Evolutionary conservation across 1,284 basidiomycete genomes (phyloP).

Genomic region (Ustilago vetiveriae): DNA sequence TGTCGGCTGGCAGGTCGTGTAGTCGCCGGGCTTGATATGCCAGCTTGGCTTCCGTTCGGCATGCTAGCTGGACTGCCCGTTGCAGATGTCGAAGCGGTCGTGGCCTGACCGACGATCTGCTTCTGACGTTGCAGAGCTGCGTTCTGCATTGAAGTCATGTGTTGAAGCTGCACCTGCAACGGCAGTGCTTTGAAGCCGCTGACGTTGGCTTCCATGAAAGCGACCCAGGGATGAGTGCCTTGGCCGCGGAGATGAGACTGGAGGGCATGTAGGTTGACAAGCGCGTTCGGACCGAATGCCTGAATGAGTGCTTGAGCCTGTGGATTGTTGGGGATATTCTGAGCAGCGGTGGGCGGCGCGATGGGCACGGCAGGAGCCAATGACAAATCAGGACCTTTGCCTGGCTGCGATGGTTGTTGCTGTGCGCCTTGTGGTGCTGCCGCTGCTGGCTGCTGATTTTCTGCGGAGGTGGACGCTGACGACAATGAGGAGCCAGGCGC

Average conservation of each 20-base stretch:
- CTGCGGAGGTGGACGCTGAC: not conserved
- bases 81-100: not conserved
- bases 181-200: slow-evolving; percentile 40
- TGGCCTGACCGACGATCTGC: slow-evolving; percentile 2
- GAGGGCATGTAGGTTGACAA: slow-evolving; percentile 49
- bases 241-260: slow-evolving; percentile 52
- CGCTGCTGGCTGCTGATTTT: slow-evolving; percentile 3
- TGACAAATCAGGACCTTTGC: slow-evolving; percentile 29
- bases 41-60: slow-evolving; percentile 21
- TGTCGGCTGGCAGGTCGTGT: slow-evolving; percentile 24
- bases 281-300: slow-evolving; percentile 55
- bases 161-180: slow-evolving; percentile 51
- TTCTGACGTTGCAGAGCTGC: slow-evolving; percentile 42
- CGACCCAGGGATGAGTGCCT: slow-evolving; percentile 47
- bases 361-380: slow-evolving; percentile 37
- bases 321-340: slow-evolving; percentile 38
- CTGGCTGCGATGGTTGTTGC: slow-evolving; percentile 9
- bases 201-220: slow-evolving; percentile 51
- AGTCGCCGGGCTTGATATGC: slow-evolving; percentile 15
- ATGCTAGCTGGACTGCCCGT: slow-evolving; percentile 22
- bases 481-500: not conserved
- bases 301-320: slow-evolving; percentile 52
- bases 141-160: slow-evolving; percentile 49
- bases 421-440: slow-evolving; percentile 4
- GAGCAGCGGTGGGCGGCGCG: slow-evolving; percentile 15